Percentiles rank a stretch among this genome's conserved stretches.
Conservation (phyloP, 306 rosid species). For the Chamaecrista fasciculata region DNA sequence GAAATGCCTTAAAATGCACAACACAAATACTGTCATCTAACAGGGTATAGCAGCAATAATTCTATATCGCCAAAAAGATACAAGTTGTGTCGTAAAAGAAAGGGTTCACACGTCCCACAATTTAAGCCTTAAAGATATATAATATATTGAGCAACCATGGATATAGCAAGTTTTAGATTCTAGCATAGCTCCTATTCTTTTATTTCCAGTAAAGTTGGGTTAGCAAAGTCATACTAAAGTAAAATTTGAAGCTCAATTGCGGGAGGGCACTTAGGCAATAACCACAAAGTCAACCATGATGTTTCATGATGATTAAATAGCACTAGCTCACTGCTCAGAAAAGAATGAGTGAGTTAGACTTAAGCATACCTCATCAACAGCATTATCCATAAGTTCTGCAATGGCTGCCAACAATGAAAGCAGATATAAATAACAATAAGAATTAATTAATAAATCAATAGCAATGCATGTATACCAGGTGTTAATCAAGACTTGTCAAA, state of each 20-base stretch:
- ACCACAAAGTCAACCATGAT: slow-evolving; percentile 12
- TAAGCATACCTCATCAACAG: slow-evolving; percentile 80
- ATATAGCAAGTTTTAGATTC: not conserved
- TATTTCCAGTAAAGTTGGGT: not conserved
- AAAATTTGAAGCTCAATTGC: not conserved
- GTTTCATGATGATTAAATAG: slow-evolving; percentile 8
- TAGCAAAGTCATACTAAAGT: not conserved
- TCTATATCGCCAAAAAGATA: not conserved
- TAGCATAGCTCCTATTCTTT: not conserved
- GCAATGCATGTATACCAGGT: too few species aligned
- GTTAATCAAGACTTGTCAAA: slow-evolving; percentile 1
- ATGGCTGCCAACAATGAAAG: slow-evolving; percentile 64
- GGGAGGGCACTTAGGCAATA: not conserved
- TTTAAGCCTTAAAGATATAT: not conserved
- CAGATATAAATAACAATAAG: not conserved
- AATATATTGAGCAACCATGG: not conserved
- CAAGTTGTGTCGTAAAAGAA: not conserved
- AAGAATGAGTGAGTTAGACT: slow-evolving; percentile 23
- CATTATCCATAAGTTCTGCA: slow-evolving; percentile 95
- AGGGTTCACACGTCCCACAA: too few species aligned
- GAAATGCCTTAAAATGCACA: not conserved
- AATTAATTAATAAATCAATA: too few species aligned
- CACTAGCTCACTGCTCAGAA: not conserved
- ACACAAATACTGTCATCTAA: not conserved
- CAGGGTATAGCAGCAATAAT: not conserved